Percentiles rank a stretch among this genome's conserved stretches.
phyloP scores from a whole-genome alignment of 2,329 filamentous ascomycete species.

The Aspergillus pseudoterreus region DNA sequence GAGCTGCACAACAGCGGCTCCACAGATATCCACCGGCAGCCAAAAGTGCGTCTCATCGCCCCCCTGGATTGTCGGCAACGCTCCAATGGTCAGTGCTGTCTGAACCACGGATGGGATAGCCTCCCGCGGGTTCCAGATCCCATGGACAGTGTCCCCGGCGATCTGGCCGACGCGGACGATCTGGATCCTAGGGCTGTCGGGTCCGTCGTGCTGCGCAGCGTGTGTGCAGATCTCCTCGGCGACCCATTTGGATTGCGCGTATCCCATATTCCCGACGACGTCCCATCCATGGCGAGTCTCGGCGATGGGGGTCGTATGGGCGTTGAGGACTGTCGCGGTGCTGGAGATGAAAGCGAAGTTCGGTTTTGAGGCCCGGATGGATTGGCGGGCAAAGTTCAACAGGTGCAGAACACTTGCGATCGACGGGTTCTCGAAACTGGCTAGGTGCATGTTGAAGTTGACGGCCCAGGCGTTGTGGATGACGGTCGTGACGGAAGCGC shows the following conservation, averaged over 20 bases:
- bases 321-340: too few relatives aligned
- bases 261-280: slow-evolving; percentile 20
- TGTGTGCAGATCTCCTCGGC: slow-evolving; percentile 27
- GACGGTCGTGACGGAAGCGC: slow-evolving; percentile 47
- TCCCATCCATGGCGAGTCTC: slow-evolving; percentile 12
- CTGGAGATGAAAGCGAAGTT: slow-evolving; percentile 1
- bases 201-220: slow-evolving; percentile 6
- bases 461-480: slow-evolving; percentile 65
- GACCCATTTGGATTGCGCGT: slow-evolving; percentile 33
- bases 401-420: slow-evolving; percentile 49
- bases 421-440: slow-evolving; percentile 54
- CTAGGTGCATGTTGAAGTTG: slow-evolving; percentile 58
- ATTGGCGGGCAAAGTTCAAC: slow-evolving; percentile 39
- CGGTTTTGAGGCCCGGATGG: slow-evolving; percentile 26
- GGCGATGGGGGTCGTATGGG: background rate
- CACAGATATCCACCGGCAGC: slow-evolving; percentile 11
- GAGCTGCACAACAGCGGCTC: slow-evolving; percentile 7
- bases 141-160: slow-evolving; percentile 23
- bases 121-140: slow-evolving; percentile 15
- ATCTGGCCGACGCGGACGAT: slow-evolving; percentile 34
- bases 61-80: slow-evolving; percentile 1
- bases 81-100: slow-evolving; percentile 3
- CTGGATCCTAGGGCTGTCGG: slow-evolving; percentile 7
- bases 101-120: slow-evolving; percentile 8
- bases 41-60: slow-evolving; percentile 12